Evolutionary conservation across 768 basidiomycete genomes (phyloP).

Genomic region (Tephrocybe rancida): DNA sequence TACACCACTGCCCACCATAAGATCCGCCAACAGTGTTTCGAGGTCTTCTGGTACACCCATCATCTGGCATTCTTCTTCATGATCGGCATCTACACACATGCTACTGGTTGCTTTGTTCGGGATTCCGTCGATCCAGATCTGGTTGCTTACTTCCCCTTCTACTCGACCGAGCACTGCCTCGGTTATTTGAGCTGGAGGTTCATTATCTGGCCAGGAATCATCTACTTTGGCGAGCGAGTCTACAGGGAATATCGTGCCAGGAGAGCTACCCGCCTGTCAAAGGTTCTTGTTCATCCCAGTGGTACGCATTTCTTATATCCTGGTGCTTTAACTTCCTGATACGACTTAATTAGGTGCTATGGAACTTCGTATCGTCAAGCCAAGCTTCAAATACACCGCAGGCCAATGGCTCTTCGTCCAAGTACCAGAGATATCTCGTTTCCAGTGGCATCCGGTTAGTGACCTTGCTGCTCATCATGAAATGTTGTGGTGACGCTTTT

Average conservation of each 20-base stretch:
- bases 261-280: slow-evolving; percentile 75
- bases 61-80: slow-evolving; percentile 95
- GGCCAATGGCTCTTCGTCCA: slow-evolving; percentile 94
- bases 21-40: slow-evolving; percentile 88
- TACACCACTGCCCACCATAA: slow-evolving; percentile 90
- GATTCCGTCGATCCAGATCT: slow-evolving; percentile 77
- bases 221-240: slow-evolving; percentile 87
- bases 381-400: slow-evolving; percentile 87
- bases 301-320: slow-evolving; percentile 43
- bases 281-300: slow-evolving; percentile 88
- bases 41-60: slow-evolving; percentile 97
- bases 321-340: slow-evolving; percentile 1
- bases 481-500: slow-evolving; percentile 1
- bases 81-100: slow-evolving; percentile 87
- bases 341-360: slow-evolving; percentile 63
- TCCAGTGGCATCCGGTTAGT: slow-evolving; percentile 96
- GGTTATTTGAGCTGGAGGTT: slow-evolving; percentile 92
- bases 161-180: slow-evolving; percentile 83
- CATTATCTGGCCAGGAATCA: slow-evolving; percentile 89
- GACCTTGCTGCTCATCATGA: background rate
- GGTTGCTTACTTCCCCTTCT: slow-evolving; percentile 79
- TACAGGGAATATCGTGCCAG: slow-evolving; percentile 84
- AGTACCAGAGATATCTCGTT: slow-evolving; percentile 80
- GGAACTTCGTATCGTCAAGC: slow-evolving; percentile 92
- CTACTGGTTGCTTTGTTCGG: slow-evolving; percentile 94